Conservation (phyloP, 1,139 yeast species). For the Sugiyamaella paludigena region DNA sequence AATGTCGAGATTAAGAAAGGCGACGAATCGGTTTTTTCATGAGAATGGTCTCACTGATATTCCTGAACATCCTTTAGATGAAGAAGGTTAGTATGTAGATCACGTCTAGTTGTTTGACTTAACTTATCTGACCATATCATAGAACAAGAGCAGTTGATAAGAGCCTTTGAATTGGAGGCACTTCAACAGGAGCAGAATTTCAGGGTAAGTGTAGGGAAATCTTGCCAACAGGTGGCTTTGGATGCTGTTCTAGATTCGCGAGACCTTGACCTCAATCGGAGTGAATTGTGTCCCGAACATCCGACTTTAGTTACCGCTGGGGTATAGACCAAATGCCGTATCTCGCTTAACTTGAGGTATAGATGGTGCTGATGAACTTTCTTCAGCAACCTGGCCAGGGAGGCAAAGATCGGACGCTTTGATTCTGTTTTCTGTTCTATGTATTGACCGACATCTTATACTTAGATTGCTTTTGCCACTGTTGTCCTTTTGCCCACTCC, state of each 20-base stretch:
- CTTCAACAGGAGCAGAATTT: conserved; percentile 26
- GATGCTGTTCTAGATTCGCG: too few relatives aligned
- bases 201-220: conserved; percentile 19
- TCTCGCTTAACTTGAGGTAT: too few relatives aligned
- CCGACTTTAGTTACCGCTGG: too few relatives aligned
- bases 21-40: conserved; percentile 25
- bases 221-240: too few relatives aligned
- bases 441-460: neutral
- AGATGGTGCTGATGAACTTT: too few relatives aligned
- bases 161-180: conserved; percentile 29
- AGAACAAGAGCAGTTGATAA: conserved; percentile 35
- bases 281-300: too few relatives aligned
- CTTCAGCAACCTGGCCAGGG: too few relatives aligned
- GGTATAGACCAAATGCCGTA: too few relatives aligned
- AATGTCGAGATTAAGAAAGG: conserved; percentile 30
- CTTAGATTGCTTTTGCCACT: conserved; percentile 26
- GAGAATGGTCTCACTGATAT: conserved; percentile 15
- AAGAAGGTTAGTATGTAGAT: conserved; percentile 22
- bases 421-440: too few relatives aligned
- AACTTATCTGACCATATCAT: neutral
- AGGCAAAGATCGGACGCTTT: too few relatives aligned
- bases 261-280: too few relatives aligned
- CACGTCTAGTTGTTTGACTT: neutral
- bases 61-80: conserved; percentile 25
- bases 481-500: conserved; percentile 38